Conservation (phyloP, 2,329 filamentous ascomycete species). For the Ophiostoma novo-ulmi region DNA sequence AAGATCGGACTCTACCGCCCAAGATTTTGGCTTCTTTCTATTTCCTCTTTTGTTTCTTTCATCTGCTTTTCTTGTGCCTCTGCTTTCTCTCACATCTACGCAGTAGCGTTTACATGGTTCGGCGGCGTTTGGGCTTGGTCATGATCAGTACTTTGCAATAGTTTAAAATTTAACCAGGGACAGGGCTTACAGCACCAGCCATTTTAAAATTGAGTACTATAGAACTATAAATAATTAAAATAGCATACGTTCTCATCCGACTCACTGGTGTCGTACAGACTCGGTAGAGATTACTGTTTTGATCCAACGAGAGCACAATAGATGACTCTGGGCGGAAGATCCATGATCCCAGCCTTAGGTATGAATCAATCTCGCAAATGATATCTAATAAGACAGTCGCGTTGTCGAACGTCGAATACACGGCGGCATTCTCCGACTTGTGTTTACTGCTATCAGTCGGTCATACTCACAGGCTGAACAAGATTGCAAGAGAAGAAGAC, state of each 20-base stretch:
- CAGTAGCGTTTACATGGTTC: background rate
- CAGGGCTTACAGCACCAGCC: background rate
- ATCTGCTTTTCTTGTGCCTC: background rate
- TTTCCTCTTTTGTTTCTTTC: background rate
- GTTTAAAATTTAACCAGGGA: background rate
- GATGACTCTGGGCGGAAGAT: background rate
- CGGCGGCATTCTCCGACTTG: too few relatives aligned
- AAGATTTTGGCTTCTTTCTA: background rate
- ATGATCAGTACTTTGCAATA: background rate
- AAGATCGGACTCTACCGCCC: background rate
- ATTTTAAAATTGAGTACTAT: background rate
- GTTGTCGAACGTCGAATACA: background rate
- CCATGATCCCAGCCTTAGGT: background rate
- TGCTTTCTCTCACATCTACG: background rate
- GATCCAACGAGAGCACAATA: background rate
- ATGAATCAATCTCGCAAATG: background rate
- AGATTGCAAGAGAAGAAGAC: background rate
- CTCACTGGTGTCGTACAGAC: constrained; percentile 12
- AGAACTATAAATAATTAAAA: too few relatives aligned
- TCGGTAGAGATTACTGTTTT: constrained; percentile 20
- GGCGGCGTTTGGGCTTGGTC: background rate
- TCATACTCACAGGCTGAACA: too few relatives aligned
- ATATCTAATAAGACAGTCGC: background rate
- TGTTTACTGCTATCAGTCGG: too few relatives aligned
- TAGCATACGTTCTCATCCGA: background rate